Evolutionary conservation across 257 asterid genomes (phyloP).

Genomic region (Nicotiana benthamiana): DNA sequence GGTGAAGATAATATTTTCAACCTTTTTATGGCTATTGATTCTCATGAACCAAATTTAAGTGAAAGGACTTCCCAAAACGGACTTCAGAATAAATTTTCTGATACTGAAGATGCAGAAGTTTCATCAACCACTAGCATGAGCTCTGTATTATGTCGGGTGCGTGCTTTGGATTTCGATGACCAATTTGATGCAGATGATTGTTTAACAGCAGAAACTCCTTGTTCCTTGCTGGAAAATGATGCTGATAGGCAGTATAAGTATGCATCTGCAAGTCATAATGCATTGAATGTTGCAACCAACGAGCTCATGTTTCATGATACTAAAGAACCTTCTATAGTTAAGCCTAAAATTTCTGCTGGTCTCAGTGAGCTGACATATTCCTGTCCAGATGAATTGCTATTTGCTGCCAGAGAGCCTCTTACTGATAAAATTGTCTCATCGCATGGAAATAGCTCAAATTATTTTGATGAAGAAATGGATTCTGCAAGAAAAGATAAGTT

Average conservation of each 20-base stretch:
- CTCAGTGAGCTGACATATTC: not conserved
- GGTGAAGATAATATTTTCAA: constrained; percentile 61
- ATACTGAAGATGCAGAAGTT: constrained; percentile 67
- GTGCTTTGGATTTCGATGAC: constrained; percentile 64
- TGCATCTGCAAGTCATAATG: constrained; percentile 7
- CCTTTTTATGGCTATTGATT: constrained; percentile 58
- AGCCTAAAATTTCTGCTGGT: constrained; percentile 4
- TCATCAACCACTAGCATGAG: constrained; percentile 83
- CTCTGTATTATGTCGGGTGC: constrained; percentile 70
- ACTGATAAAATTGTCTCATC: constrained; percentile 8
- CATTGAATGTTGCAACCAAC: constrained; percentile 8
- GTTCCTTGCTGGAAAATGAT: constrained; percentile 28
- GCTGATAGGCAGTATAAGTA: constrained; percentile 17
- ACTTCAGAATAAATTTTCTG: constrained; percentile 30
- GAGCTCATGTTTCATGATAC: constrained; percentile 14
- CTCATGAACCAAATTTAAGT: constrained; percentile 22
- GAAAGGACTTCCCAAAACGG: constrained; percentile 22
- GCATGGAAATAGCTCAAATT: constrained; percentile 8
- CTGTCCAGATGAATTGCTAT: not conserved
- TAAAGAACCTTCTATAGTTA: constrained; percentile 17
- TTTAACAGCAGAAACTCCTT: constrained; percentile 21
- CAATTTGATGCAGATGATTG: constrained; percentile 45
- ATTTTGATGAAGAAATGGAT: constrained; percentile 6
- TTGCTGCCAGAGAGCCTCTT: constrained; percentile 1
- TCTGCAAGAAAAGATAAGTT: constrained; percentile 9